Conservation (phyloP, 2,329 filamentous ascomycete genomes). For the Zarea fungicola region DNA sequence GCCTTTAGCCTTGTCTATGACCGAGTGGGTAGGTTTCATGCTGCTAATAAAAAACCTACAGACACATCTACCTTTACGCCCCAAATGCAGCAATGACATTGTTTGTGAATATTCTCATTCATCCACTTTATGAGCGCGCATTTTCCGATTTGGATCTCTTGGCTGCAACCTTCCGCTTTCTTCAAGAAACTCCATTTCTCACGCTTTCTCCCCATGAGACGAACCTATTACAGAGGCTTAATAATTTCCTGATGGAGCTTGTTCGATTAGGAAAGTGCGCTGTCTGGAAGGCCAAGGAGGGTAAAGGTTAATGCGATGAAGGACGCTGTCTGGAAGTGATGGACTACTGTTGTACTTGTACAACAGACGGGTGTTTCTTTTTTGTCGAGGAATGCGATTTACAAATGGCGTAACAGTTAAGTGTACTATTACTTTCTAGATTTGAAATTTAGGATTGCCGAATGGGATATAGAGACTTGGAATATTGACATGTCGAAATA, state of each 20-base stretch:
- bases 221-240: background rate
- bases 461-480: too few relatives aligned
- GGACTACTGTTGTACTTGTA: background rate
- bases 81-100: conserved; percentile 14
- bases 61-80: conserved; percentile 10
- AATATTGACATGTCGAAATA: too few relatives aligned
- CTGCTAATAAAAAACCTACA: conserved; percentile 1
- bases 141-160: conserved; percentile 19
- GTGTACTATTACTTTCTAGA: too few relatives aligned
- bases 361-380: too few relatives aligned
- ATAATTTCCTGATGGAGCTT: conserved; percentile 13
- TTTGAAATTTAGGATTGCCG: too few relatives aligned
- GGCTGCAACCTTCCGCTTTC: background rate
- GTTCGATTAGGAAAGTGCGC: conserved; percentile 10
- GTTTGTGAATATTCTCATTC: conserved; percentile 15
- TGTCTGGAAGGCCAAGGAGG: conserved; percentile 11
- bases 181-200: conserved; percentile 4
- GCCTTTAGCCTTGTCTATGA: too few relatives aligned
- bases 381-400: too few relatives aligned
- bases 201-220: background rate
- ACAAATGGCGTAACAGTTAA: too few relatives aligned
- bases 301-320: background rate
- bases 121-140: background rate
- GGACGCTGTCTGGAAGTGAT: background rate
- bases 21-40: background rate